A percentile compares a stretch with the other conserved stretches of the same genome.
Evolutionary conservation across 108 stramenopile species (phyloP).

Genomic region (Conticribra weissflogii): DNA sequence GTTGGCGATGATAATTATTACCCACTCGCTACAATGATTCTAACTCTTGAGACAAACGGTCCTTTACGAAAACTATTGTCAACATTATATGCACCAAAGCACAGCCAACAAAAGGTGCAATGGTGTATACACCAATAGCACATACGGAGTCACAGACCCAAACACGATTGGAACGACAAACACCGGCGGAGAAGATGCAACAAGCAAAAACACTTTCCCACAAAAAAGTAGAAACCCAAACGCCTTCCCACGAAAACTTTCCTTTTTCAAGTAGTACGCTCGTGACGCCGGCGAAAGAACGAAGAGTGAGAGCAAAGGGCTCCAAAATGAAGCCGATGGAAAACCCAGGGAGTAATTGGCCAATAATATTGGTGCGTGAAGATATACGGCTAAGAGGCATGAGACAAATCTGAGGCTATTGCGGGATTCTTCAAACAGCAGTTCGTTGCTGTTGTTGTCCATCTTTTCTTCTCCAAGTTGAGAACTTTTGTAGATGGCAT

Average conservation of each 20-base stretch:
- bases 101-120: constrained; percentile 61
- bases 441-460: not conserved
- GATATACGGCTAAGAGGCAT: constrained; percentile 66
- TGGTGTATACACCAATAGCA: constrained; percentile 62
- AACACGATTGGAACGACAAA: constrained; percentile 64
- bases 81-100: constrained; percentile 33
- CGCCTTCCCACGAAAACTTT: not conserved
- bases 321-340: constrained; percentile 73
- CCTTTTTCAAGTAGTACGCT: constrained; percentile 1
- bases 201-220: constrained; percentile 35
- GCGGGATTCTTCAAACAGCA: constrained; percentile 15
- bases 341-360: constrained; percentile 73
- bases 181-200: constrained; percentile 57
- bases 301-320: constrained; percentile 66
- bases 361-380: constrained; percentile 76
- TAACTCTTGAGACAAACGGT: too few relatives aligned
- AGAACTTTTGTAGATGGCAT: not conserved
- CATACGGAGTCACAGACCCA: constrained; percentile 54
- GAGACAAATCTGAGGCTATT: constrained; percentile 63
- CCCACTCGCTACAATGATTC: too few relatives aligned
- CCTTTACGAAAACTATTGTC: too few relatives aligned
- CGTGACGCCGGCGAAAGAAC: constrained; percentile 25
- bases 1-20: too few relatives aligned
- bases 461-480: not conserved
- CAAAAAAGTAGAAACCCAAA: not conserved